Percentiles rank a stretch among this genome's conserved stretches.
These are phyloP conservation scores for Erythrobasidium yunnanense DNA, from an alignment of 768 basidiomycete genomes.

Conservation along the genomic window DNA sequence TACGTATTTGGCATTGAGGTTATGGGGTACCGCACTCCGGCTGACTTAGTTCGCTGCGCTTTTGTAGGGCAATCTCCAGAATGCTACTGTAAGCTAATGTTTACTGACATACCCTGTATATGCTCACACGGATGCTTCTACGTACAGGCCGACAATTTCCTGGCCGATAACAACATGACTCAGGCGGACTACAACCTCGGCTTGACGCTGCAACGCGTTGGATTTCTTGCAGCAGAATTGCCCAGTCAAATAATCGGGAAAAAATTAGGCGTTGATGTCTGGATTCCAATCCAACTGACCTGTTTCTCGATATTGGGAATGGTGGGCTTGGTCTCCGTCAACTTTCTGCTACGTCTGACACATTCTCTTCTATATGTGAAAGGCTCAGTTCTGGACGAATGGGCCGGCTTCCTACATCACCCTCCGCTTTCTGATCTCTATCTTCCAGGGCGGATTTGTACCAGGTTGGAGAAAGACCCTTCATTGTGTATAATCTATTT, in stretches of 20 bases:
- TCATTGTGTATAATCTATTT: too few relatives aligned
- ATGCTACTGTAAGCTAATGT: constrained; percentile 27
- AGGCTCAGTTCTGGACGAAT: constrained; percentile 38
- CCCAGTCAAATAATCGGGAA: constrained; percentile 37
- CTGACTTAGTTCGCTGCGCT: not conserved
- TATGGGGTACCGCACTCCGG: not conserved
- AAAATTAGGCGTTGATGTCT: constrained; percentile 39
- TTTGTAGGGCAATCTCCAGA: constrained; percentile 1
- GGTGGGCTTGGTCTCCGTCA: too few relatives aligned
- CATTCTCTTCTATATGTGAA: constrained; percentile 26
- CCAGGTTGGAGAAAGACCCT: too few relatives aligned
- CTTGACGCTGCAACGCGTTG: constrained; percentile 37
- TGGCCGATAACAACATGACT: constrained; percentile 38
- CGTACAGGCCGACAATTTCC: constrained; percentile 39
- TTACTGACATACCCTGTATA: not conserved
- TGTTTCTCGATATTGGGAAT: not conserved
- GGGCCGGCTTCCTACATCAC: constrained; percentile 37
- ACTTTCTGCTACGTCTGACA: not conserved
- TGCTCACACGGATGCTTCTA: not conserved
- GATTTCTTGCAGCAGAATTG: constrained; percentile 27
- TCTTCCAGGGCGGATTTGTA: constrained; percentile 42
- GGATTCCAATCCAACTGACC: constrained; percentile 36
- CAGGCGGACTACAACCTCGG: constrained; percentile 42
- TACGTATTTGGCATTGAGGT: not conserved
- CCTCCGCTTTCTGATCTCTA: constrained; percentile 36